phyloP scores from a whole-genome alignment of 345 rosid genomes.

The Brassica incana region DNA sequence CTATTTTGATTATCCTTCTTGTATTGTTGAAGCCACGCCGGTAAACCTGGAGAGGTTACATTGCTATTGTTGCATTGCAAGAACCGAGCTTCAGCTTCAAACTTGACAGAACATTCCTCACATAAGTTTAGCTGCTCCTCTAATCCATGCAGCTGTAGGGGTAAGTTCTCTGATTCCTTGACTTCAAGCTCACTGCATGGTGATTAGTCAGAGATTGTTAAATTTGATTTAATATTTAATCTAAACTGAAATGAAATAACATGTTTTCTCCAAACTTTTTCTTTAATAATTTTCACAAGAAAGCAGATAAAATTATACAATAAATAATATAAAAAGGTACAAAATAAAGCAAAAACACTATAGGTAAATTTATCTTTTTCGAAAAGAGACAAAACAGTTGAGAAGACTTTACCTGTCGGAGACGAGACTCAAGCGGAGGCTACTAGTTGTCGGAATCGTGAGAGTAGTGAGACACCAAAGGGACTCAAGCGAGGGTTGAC shows the following conservation, averaged over 20 bases:
- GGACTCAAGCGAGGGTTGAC: constrained; percentile 64
- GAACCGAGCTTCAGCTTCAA: constrained; percentile 48
- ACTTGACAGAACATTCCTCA: constrained; percentile 52
- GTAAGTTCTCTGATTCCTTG: constrained; percentile 46
- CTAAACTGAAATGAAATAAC: neutral
- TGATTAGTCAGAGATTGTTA: neutral
- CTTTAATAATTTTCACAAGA: constrained; percentile 6
- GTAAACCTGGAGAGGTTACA: constrained; percentile 52
- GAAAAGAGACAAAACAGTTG: constrained; percentile 36
- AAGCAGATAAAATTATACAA: neutral
- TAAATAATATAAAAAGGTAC: constrained; percentile 23
- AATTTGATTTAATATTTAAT: neutral
- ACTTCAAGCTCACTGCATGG: constrained; percentile 34
- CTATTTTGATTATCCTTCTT: constrained; percentile 56
- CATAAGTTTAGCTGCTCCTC: constrained; percentile 51
- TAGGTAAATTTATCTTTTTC: constrained; percentile 34
- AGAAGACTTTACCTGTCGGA: constrained; percentile 60
- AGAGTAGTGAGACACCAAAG: constrained; percentile 72
- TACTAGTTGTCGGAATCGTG: constrained; percentile 63
- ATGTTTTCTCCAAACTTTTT: neutral
- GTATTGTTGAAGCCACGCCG: constrained; percentile 77
- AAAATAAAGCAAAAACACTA: constrained; percentile 41
- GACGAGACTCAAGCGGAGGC: constrained; percentile 70
- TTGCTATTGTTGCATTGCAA: constrained; percentile 39
- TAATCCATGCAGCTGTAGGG: constrained; percentile 38